phyloP scores from a whole-genome alignment of 768 basidiomycete species.

The Termitomyces heimii region DNA sequence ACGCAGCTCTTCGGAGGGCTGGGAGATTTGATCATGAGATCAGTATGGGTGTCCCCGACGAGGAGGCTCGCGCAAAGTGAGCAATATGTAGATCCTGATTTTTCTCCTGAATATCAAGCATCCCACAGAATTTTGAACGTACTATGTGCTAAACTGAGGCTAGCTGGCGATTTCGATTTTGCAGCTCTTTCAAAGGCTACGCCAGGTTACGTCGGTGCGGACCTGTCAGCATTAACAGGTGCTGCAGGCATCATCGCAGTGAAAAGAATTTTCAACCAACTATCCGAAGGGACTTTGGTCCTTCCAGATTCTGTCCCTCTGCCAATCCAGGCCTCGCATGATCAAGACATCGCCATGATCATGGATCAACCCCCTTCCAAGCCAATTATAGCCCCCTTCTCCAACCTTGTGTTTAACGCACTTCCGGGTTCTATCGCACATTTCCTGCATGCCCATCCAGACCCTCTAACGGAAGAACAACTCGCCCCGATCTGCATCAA shows the following conservation, averaged over 20 bases:
- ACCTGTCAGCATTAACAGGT: slow-evolving; percentile 83
- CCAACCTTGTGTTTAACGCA: slow-evolving; percentile 30
- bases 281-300: slow-evolving; percentile 60
- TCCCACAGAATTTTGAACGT: slow-evolving; percentile 71
- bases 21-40: slow-evolving; percentile 98
- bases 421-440: slow-evolving; percentile 68
- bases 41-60: slow-evolving; percentile 94
- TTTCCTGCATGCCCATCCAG: slow-evolving; percentile 85
- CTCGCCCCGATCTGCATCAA: slow-evolving; percentile 81
- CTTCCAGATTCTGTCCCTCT: slow-evolving; percentile 37
- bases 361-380: slow-evolving; percentile 25
- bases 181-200: slow-evolving; percentile 82
- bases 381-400: slow-evolving; percentile 6
- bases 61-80: slow-evolving; percentile 84
- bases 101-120: background rate
- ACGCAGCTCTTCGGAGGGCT: slow-evolving; percentile 87
- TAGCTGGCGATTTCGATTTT: slow-evolving; percentile 89
- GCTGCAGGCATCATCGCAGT: slow-evolving; percentile 96
- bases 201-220: slow-evolving; percentile 96
- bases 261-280: slow-evolving; percentile 85
- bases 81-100: slow-evolving; percentile 18
- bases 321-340: slow-evolving; percentile 9
- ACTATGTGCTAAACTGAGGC: slow-evolving; percentile 73
- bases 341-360: slow-evolving; percentile 36
- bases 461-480: slow-evolving; percentile 69